Base-by-base conservation (phyloP, 306 rosid genomes). In the Quercus variabilis region DNA sequence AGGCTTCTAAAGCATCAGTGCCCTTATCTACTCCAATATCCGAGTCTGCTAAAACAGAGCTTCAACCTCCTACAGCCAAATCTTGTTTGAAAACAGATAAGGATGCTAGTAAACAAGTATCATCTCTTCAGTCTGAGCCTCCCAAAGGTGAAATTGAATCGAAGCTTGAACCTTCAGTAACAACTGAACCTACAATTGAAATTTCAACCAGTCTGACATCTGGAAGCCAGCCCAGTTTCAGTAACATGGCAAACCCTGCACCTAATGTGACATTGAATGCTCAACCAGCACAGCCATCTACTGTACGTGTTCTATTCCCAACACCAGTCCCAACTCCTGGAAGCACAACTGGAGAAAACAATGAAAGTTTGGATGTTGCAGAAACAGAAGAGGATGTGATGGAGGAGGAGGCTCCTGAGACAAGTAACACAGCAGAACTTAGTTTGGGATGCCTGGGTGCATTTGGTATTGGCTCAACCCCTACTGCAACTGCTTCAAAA, bases 401-500 rank as follows among this genome's bases (percentile, higher is more conserved):
- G 98, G 99, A 95, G 54, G 98, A 95, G 85, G 98, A 95, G 83
- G 95, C 97, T 81, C 91, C 96, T 0, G 94, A 95, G 90, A 78
- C 85, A 20, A 89, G 83, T 76, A 86, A 75, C 78, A 26, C 74
- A 13, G 14, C 79, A 28, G 93, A 88, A 85, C 87, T 88, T 75
- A 84, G 26, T 86, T 84, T 94, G 80, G 90, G 91, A 80, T 74
- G 82, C 87, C 82, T 90, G 35, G 89, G 90, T 5, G 92, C 90
- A 70, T 88, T 93, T 80, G 96, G 94, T 64, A 77, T 82, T 80
- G 77, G 88, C 77, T 76, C 97, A 71, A 52, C 74, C 55, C 77
- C 92, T 38, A 84, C 85, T 75, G 81, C 85, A 76, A 81, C 88
- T 55, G 18, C 92, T 76, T 85, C 90, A 59, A 93, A 89, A 81